Evolutionary conservation across 1,284 basidiomycete species (phyloP), one percentile per base, ranked within the genome.

Genomic region (Ceratobasidium sp.): DNA sequence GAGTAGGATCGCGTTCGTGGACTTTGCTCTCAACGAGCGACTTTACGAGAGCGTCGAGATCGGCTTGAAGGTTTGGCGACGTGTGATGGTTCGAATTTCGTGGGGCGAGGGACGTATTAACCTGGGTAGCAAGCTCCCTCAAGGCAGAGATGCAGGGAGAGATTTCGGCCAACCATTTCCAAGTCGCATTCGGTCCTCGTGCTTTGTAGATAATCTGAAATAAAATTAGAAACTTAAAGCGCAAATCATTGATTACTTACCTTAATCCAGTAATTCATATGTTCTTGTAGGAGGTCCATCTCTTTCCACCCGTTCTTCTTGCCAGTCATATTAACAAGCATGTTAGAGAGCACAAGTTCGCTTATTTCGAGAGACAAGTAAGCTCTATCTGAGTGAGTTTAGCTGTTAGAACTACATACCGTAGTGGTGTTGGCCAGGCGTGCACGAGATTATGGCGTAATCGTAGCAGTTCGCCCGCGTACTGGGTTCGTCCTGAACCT

Each of bases 161-260:
- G 46, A 67, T 49, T 23, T 67, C 44, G 23, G 7, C 44, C 44
- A 51, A 20, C 64, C 61, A 64, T 18, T 20, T 42, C 61, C 61
- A 64, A 1, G 61, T 7, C 5, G 39, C 61, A 44, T 64, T 64
- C 18, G 39, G 9, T 13, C 61, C 61, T 44, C 61, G 39, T 12
- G 61, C 61, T 64, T 64, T 64, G 18, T 64, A 40, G 18, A 64
- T n/a, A n/a, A 40, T n/a, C 61, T 64, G 6, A 40, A 9, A 63
- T n/a, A 63, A 28, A 26, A 5, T 39, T 18, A 63, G 13, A 33
- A 10, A 23, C 53, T n/a, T 20, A 56, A 56, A 60, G 10, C n/a
- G 26, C 26, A 26, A 60, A 13, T 12, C 3, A 60, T 39, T 61
- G 60, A n/a, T n/a, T 7, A 15, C 56, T 6, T 15, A 60, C 56